Percentiles rank a stretch among this genome's conserved stretches.
phyloP scores from a whole-genome alignment of 73 alveolate genomes.

The Paramecium primaurelia region DNA sequence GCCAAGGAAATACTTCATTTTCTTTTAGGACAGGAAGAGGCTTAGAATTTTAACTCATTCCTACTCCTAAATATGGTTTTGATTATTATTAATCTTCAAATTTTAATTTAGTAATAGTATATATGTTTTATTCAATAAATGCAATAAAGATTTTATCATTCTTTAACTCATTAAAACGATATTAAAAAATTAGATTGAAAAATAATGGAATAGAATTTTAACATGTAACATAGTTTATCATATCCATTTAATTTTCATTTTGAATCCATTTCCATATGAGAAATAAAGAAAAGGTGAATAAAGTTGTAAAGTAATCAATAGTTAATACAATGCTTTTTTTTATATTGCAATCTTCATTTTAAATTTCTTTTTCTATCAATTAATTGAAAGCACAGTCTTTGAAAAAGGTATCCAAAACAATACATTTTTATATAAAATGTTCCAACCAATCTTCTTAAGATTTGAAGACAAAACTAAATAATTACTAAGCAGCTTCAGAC shows the following conservation, averaged over 20 bases:
- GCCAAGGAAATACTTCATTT: neutral
- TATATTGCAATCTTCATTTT: neutral
- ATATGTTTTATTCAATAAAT: neutral
- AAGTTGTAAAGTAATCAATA: neutral
- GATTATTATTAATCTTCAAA: neutral
- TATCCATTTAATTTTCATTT: neutral
- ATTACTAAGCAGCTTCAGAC: neutral
- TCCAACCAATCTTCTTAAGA: neutral
- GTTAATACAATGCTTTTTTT: neutral
- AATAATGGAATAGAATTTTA: neutral
- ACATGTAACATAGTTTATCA: neutral
- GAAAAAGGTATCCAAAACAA: neutral
- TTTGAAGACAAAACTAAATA: neutral
- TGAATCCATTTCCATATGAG: constrained; percentile 4
- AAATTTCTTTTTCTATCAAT: neutral
- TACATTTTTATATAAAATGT: neutral
- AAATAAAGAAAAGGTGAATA: neutral
- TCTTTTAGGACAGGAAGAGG: neutral
- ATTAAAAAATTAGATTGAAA: neutral
- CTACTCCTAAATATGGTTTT: neutral
- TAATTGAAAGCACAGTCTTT: neutral
- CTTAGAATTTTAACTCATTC: neutral
- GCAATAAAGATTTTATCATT: neutral
- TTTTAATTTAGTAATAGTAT: neutral
- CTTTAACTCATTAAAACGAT: neutral